These are phyloP conservation scores for Magnusiomyces suaveolens DNA, from an alignment of 1,139 yeast genomes.

Conservation along the genomic window DNA sequence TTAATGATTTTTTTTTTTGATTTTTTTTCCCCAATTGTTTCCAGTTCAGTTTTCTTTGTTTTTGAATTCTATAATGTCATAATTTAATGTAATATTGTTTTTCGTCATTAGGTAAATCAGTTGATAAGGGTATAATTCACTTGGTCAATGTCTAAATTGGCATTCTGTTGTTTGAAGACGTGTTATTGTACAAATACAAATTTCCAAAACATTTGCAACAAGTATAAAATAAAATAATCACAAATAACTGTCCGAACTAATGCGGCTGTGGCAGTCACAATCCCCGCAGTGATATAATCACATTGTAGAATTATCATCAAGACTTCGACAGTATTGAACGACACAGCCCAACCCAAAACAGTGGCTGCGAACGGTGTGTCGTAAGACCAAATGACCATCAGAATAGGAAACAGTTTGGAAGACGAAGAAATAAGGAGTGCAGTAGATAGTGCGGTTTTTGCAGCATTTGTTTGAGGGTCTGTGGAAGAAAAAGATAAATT, in stretches of 20 bases:
- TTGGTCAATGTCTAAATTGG: too few relatives aligned
- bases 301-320: slow-evolving; percentile 45
- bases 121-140: too few relatives aligned
- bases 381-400: slow-evolving; percentile 95
- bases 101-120: too few relatives aligned
- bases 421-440: slow-evolving; percentile 69
- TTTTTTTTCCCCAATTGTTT: background rate
- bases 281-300: slow-evolving; percentile 34
- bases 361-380: slow-evolving; percentile 61
- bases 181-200: background rate
- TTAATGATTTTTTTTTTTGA: background rate
- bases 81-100: too few relatives aligned
- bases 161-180: too few relatives aligned
- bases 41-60: background rate
- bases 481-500: background rate
- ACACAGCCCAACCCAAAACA: slow-evolving; percentile 53
- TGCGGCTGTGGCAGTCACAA: slow-evolving; percentile 25
- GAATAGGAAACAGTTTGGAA: slow-evolving; percentile 77
- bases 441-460: slow-evolving; percentile 40
- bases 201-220: slow-evolving; percentile 8
- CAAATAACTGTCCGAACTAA: slow-evolving; percentile 18
- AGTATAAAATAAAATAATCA: slow-evolving; percentile 11
- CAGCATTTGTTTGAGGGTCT: background rate
- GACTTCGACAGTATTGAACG: slow-evolving; percentile 58
- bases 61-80: background rate